These are phyloP conservation scores for Cucurbita moschata DNA, from an alignment of 306 rosid species.

Conservation along the genomic window DNA sequence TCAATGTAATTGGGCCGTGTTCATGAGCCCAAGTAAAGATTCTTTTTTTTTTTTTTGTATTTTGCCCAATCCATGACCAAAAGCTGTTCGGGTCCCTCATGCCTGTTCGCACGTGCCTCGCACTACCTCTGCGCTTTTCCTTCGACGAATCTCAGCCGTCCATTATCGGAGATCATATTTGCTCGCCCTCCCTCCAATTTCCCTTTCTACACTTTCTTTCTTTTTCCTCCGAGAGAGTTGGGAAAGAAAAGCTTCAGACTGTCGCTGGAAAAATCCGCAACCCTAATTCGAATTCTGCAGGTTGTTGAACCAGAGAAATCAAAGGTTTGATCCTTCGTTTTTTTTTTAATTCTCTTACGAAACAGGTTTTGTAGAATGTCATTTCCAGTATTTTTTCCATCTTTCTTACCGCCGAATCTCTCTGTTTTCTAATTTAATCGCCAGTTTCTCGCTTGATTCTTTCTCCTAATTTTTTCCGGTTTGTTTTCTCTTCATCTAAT, in stretches of 20 bases:
- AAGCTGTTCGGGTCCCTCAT: background rate
- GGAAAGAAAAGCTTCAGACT: background rate
- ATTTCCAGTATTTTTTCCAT: background rate
- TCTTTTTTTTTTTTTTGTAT: background rate
- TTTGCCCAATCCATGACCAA: background rate
- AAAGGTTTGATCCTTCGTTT: background rate
- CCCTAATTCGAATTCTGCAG: background rate
- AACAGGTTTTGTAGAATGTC: background rate
- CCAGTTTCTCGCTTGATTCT: background rate
- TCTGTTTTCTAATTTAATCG: background rate
- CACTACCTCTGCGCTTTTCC: background rate
- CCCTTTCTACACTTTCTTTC: background rate
- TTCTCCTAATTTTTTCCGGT: background rate
- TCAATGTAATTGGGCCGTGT: background rate
- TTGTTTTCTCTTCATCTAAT: background rate
- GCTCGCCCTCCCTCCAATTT: background rate
- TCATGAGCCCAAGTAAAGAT: background rate
- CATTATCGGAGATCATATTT: background rate
- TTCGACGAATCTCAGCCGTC: slow-evolving; percentile 18
- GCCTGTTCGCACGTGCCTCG: slow-evolving; percentile 9
- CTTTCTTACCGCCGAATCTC: too few species aligned
- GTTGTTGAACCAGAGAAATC: background rate
- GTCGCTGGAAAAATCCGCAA: slow-evolving; percentile 1
- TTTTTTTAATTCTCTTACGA: too few species aligned
- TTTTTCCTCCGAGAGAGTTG: background rate